Percentiles rank a stretch among this genome's conserved stretches.
Conservation (phyloP, 2,329 filamentous ascomycete genomes). For the Verticillium albo-atrum region DNA sequence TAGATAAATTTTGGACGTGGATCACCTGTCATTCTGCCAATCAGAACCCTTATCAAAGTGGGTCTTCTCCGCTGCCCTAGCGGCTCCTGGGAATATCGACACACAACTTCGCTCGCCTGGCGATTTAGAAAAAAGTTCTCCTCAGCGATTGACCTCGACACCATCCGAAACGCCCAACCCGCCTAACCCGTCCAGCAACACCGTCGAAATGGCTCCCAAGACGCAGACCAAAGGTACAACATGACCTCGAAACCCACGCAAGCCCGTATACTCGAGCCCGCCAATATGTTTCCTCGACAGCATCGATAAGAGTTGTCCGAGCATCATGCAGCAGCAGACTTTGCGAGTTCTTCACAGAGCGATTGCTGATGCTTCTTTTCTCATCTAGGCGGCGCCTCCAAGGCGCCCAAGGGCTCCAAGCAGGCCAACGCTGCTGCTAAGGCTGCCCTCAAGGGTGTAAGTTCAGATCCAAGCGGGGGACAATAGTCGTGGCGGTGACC, state of each 20-base stretch:
- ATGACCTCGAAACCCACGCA: not conserved
- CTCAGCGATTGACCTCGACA: not conserved
- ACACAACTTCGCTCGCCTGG: not conserved
- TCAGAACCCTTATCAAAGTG: not conserved
- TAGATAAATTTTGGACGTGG: not conserved
- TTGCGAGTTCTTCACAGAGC: slow-evolving; percentile 70
- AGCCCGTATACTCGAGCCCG: not conserved
- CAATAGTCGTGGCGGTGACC: not conserved
- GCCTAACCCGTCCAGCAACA: slow-evolving; percentile 10
- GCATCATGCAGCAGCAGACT: slow-evolving; percentile 70
- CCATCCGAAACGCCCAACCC: slow-evolving; percentile 13
- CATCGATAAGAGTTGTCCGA: slow-evolving; percentile 9
- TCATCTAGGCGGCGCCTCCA: slow-evolving; percentile 49
- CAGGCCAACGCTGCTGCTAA: slow-evolving; percentile 93
- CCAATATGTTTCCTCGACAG: slow-evolving; percentile 7
- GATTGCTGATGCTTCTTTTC: slow-evolving; percentile 64
- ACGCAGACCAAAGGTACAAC: slow-evolving; percentile 33
- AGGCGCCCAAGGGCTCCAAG: slow-evolving; percentile 63
- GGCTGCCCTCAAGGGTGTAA: slow-evolving; percentile 92
- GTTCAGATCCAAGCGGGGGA: slow-evolving; percentile 31
- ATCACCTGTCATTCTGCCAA: not conserved
- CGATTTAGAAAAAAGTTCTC: not conserved
- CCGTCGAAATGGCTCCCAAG: slow-evolving; percentile 33
- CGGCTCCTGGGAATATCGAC: not conserved
- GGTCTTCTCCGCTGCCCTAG: not conserved